phyloP scores from a whole-genome alignment of 768 basidiomycete species.

The Tylopilus subfusipes region DNA sequence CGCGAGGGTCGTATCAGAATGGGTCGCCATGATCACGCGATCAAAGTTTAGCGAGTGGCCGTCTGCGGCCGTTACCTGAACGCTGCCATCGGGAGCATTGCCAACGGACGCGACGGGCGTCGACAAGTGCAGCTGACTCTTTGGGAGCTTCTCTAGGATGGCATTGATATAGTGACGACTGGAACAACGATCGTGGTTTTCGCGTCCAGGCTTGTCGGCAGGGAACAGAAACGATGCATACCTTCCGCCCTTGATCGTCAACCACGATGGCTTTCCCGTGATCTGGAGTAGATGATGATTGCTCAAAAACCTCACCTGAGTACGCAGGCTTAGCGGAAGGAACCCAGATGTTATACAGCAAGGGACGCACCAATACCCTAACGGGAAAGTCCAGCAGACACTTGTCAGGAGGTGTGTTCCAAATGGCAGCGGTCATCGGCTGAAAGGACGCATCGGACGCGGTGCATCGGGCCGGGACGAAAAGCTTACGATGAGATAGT shows the following conservation, averaged over 20 bases:
- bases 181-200: background rate
- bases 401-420: conserved; percentile 72
- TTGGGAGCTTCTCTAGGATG: conserved; percentile 53
- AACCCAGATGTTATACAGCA: background rate
- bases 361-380: conserved; percentile 47
- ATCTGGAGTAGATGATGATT: conserved; percentile 75
- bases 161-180: conserved; percentile 66
- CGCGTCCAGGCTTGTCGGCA: background rate
- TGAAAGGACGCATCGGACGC: conserved; percentile 20
- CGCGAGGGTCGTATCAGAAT: conserved; percentile 59
- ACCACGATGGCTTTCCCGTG: conserved; percentile 65
- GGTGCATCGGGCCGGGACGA: background rate
- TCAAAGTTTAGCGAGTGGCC: conserved; percentile 53
- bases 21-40: conserved; percentile 70
- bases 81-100: conserved; percentile 23
- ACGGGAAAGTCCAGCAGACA: conserved; percentile 71
- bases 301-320: conserved; percentile 63
- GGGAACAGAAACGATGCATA: conserved; percentile 26
- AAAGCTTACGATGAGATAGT: conserved; percentile 65
- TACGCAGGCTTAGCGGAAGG: background rate
- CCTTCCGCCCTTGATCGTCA: conserved; percentile 73
- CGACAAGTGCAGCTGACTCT: conserved; percentile 53
- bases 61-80: conserved; percentile 45
- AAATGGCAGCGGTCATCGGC: conserved; percentile 81
- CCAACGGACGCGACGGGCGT: conserved; percentile 50